Evolutionary conservation across 2,329 filamentous ascomycete genomes (phyloP).

Genomic region (Gaeumannomyces tritici): DNA sequence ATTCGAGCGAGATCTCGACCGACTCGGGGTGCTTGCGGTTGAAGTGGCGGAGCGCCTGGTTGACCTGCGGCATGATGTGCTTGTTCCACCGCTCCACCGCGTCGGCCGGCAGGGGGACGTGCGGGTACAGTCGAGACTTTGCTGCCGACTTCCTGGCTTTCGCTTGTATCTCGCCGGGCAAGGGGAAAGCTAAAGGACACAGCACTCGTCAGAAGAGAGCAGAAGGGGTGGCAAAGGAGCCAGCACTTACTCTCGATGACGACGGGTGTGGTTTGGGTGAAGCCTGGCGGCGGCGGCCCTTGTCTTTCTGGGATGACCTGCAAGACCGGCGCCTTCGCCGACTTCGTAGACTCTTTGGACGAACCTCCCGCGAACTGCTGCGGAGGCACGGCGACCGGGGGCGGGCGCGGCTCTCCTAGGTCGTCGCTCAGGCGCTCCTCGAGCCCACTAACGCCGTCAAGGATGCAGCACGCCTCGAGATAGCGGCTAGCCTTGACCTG

Average conservation of each 20-base stretch:
- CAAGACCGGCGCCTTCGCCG: neutral
- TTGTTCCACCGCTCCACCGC: constrained; percentile 64
- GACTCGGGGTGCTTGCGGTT: constrained; percentile 67
- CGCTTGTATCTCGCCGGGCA: neutral
- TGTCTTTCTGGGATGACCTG: neutral
- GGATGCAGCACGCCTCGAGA: constrained; percentile 51
- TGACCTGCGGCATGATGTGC: constrained; percentile 62
- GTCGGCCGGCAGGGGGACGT: constrained; percentile 47
- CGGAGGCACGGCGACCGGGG: neutral
- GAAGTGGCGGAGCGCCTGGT: constrained; percentile 59
- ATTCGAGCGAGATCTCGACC: constrained; percentile 68
- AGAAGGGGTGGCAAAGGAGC: neutral
- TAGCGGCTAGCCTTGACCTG: constrained; percentile 48
- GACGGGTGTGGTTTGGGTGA: constrained; percentile 4
- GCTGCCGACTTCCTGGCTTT: neutral
- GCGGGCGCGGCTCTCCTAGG: constrained; percentile 17
- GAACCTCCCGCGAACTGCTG: constrained; percentile 7
- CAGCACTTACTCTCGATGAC: constrained; percentile 1
- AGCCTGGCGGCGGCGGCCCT: neutral
- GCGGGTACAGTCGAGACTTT: constrained; percentile 43
- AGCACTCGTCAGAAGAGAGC: neutral
- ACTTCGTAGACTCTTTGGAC: constrained; percentile 9
- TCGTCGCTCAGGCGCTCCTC: constrained; percentile 44
- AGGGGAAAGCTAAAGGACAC: neutral
- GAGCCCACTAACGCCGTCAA: constrained; percentile 48